Conservation (phyloP, 2,329 filamentous ascomycete genomes). For the Aspergillus jensenii region DNA sequence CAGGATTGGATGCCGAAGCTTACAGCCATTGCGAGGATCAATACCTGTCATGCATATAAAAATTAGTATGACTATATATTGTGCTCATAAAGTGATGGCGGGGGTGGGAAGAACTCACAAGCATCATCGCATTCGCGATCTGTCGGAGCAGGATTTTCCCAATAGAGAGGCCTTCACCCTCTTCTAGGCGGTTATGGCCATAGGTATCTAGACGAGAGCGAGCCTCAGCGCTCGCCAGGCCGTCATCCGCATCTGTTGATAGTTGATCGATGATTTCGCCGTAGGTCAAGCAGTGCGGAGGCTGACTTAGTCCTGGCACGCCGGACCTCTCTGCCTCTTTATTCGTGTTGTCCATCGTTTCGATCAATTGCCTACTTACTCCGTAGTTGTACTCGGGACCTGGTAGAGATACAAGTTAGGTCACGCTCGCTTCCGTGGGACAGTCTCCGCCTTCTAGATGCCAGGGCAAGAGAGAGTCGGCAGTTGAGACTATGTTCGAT, state of each 20-base stretch:
- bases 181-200: constrained; percentile 61
- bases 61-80: too few species aligned
- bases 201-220: constrained; percentile 55
- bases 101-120: constrained; percentile 46
- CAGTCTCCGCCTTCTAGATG: too few species aligned
- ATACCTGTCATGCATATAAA: constrained; percentile 55
- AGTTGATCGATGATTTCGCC: background rate
- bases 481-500: background rate
- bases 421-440: too few species aligned
- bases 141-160: constrained; percentile 68
- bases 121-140: constrained; percentile 67
- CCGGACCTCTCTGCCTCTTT: background rate
- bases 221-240: constrained; percentile 57
- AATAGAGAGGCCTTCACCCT: constrained; percentile 46
- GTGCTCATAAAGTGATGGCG: too few species aligned
- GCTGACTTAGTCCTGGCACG: background rate
- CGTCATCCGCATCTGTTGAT: constrained; percentile 44
- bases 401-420: too few species aligned
- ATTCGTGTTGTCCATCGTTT: background rate
- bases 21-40: constrained; percentile 72
- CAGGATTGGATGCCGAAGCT: constrained; percentile 50
- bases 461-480: background rate
- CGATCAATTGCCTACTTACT: too few species aligned
- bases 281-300: background rate
- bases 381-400: too few species aligned